Base-by-base conservation (phyloP, 305 asterid genomes). In the Salvia sclarea region DNA sequence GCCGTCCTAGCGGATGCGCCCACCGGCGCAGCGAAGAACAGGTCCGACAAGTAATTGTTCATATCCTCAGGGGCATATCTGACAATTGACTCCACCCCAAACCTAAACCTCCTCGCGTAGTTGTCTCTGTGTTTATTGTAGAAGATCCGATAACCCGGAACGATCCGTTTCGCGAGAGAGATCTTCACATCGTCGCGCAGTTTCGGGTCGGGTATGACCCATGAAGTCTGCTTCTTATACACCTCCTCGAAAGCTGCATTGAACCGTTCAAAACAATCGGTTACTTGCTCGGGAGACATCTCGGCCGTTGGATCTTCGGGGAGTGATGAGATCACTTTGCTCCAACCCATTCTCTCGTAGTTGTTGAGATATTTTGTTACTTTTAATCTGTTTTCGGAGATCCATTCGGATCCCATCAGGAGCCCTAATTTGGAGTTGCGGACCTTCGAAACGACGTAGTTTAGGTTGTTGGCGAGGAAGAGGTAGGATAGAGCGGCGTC, bases 161-260 rank as follows among this genome's bases (percentile, higher is more conserved):
- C 72, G 8, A 90, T 52, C 25, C 68, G 77, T 2, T 73, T 75
- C 0, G 79, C 82, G 1, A 90, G 30, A 0, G 87, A 81, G 4
- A 74, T n/a, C 59, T 81, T 86, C 10, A 85, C 79, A 0, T 76
- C 69, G 40, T 88, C 96, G 0, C 92, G 78, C 8, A 83, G 56
- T 9, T 69, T 79, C 78, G 78, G 83, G 79, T 88, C 94, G 78
- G 95, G 95, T 82, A 89, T 84, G 55, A 85, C 83, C 98, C 98
- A 91, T 4, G 89, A 58, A 28, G 43, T 41, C 69, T 91, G 96
- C 47, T 76, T 81, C 78, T 75, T 78, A 67, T 82, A 82, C 1
- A 85, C 72, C 59, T 84, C 91, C 60, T 85, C 93, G 61, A 91
- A 91, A 11, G 82, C 57, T 12, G 44, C 37, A 38, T 83, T 79